Evolutionary conservation across 371 early-diverging fungal species (phyloP), one percentile per base, ranked within the genome.

Genomic region (Paramicrosporidium saccamoebae): DNA sequence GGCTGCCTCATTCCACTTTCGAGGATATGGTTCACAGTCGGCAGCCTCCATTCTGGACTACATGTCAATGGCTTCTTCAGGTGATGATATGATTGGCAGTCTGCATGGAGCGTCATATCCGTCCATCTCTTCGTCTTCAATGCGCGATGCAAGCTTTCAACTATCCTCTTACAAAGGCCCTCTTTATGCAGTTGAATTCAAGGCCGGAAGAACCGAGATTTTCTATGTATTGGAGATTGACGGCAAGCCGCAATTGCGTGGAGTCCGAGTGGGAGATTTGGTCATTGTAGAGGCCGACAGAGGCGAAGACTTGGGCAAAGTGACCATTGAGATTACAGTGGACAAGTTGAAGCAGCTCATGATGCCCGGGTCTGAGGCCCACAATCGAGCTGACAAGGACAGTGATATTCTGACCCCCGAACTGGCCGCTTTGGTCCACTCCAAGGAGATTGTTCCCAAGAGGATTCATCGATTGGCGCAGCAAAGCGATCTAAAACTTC

Each of bases 281-380:
- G 82, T 75, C 7, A 72, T 90, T 36, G 82, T 84, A 0, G 84
- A 90, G 41, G 92, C 78, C 2, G 92, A 90, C 36, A 62, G 92
- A 14, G 92, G 86, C 10, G 68, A 71, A 21, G 92, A 90, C 36
- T 42, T 90, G 17, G 92, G 92, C 7, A 61, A 65, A 28, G 58
- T 84, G 10, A 55, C 61, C 7, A 51, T 54, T 16, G 58, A 61
- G 30, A 28, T 38, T 8, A 10, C 12, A 11, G 29, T 32, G 5
- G 19, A 35, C n/a, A 17, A 14, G 11, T 10, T 31, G 17, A 35
- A 31, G n/a, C 26, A 24, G 21, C 15, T 16, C 14, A 14, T 15
- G 8, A 19, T 24, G 9, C 16, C 24, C 1, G 30, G 25, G 14
- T 10, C 8, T 11, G 19, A 21, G 7, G 6, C 29, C 3, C 20